A percentile compares a stretch with the other conserved stretches of the same genome.
These are phyloP conservation scores for Kodamaea fukazawae DNA, from an alignment of 805 yeast genomes.

Conservation along the genomic window DNA sequence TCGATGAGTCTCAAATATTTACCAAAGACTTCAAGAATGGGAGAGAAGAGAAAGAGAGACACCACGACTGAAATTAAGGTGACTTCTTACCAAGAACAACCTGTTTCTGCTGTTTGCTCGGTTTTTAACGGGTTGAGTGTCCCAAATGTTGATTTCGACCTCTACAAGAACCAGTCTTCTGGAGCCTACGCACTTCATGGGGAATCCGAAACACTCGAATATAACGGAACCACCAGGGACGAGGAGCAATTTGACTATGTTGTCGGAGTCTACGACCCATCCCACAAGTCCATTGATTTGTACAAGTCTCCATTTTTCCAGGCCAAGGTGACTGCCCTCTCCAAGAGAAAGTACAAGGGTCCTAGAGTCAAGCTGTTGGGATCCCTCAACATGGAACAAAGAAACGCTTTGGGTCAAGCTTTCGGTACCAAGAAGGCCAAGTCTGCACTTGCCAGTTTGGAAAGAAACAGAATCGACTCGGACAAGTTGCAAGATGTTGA, in stretches of 20 bases:
- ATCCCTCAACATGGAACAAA: slow-evolving; percentile 51
- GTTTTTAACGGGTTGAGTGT: slow-evolving; percentile 75
- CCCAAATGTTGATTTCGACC: slow-evolving; percentile 60
- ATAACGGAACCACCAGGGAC: slow-evolving; percentile 52
- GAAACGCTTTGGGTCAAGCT: slow-evolving; percentile 88
- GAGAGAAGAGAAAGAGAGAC: slow-evolving; percentile 29
- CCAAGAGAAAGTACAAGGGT: slow-evolving; percentile 54
- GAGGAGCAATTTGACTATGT: slow-evolving; percentile 52
- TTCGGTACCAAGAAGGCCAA: slow-evolving; percentile 97
- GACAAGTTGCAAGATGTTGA: slow-evolving; percentile 73
- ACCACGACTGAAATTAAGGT: slow-evolving; percentile 41
- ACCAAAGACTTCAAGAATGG: slow-evolving; percentile 3
- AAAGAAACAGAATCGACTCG: slow-evolving; percentile 82
- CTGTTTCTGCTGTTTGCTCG: slow-evolving; percentile 58
- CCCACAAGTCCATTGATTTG: slow-evolving; percentile 60
- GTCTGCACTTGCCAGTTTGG: slow-evolving; percentile 77
- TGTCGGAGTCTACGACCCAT: slow-evolving; percentile 75
- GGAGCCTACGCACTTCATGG: slow-evolving; percentile 67
- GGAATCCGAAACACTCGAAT: slow-evolving; percentile 68
- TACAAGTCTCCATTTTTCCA: slow-evolving; percentile 60
- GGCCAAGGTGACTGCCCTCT: slow-evolving; percentile 61
- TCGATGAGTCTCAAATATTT: slow-evolving; percentile 7
- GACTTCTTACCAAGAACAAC: slow-evolving; percentile 38
- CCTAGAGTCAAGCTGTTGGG: slow-evolving; percentile 63
- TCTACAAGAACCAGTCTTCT: slow-evolving; percentile 46